These are phyloP conservation scores for Craterostigma plantagineum DNA, from an alignment of 257 asterid species.

Conservation along the genomic window DNA sequence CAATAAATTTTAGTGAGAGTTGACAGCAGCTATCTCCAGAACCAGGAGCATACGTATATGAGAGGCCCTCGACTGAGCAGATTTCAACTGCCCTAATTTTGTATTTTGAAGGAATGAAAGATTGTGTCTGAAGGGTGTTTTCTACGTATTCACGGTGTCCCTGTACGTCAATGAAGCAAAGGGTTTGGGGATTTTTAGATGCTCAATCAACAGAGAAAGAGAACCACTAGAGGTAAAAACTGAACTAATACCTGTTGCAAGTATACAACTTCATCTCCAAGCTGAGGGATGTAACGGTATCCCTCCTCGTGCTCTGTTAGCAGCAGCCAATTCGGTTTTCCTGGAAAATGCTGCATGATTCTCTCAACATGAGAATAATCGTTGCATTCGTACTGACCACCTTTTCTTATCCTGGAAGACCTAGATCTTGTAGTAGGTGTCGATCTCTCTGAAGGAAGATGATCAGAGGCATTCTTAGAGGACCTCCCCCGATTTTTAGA, in stretches of 20 bases:
- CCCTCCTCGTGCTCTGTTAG: constrained; percentile 70
- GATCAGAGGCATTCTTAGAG: constrained; percentile 22
- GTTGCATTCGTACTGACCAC: constrained; percentile 16
- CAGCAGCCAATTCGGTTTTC: constrained; percentile 59
- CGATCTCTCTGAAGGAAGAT: constrained; percentile 26
- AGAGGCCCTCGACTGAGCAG: constrained; percentile 54
- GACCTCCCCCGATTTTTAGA: constrained; percentile 26
- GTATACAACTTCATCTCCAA: constrained; percentile 81
- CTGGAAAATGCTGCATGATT: constrained; percentile 12
- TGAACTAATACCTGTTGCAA: constrained; percentile 53
- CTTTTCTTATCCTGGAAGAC: constrained; percentile 35
- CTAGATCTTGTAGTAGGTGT: constrained; percentile 18
- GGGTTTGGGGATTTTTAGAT: constrained; percentile 2
- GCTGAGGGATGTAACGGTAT: constrained; percentile 91
- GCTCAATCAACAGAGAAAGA: constrained; percentile 5
- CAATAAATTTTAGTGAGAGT: constrained; percentile 45
- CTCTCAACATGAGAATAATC: constrained; percentile 16
- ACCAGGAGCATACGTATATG: constrained; percentile 45
- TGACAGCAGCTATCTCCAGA: constrained; percentile 91
- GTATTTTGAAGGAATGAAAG: constrained; percentile 35
- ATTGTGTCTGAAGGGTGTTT: constrained; percentile 10
- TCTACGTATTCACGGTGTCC: constrained; percentile 63
- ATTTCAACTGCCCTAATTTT: constrained; percentile 48
- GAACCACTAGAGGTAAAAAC: constrained; percentile 3
- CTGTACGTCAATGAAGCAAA: constrained; percentile 21